Evolutionary conservation across 202 grass and related monocot genomes (phyloP).

Genomic region (Eragrostis tef): DNA sequence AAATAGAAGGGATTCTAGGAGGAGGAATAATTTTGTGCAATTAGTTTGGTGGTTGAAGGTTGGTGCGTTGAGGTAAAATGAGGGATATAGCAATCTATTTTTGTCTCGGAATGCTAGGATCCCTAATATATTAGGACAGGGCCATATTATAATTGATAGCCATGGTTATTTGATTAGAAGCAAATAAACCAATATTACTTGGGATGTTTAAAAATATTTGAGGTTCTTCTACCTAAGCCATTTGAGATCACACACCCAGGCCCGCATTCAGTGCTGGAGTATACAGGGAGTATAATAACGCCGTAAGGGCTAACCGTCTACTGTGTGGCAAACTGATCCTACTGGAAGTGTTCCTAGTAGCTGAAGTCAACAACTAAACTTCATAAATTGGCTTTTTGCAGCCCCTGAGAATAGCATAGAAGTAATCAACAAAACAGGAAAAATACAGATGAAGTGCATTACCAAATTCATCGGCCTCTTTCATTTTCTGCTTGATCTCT

Average conservation of each 20-base stretch:
- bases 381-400: neutral
- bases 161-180: neutral
- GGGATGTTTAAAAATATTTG: neutral
- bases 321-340: neutral
- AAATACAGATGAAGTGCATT: slow-evolving; percentile 40
- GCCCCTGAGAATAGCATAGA: neutral
- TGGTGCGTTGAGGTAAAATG: no score
- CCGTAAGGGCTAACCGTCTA: neutral
- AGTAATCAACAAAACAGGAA: neutral
- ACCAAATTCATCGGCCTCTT: slow-evolving; percentile 85
- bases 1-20: no score
- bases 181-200: neutral
- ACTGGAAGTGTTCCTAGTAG: neutral
- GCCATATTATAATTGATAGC: no score
- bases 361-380: neutral
- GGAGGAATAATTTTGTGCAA: no score
- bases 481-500: slow-evolving; percentile 87
- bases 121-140: no score
- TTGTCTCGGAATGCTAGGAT: no score
- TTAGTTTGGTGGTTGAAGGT: no score
- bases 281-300: neutral
- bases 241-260: neutral
- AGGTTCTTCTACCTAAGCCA: neutral
- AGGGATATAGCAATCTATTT: no score
- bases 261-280: neutral